Evolutionary conservation across 768 basidiomycete species (phyloP).

Genomic region (Leccinum rimulosum): DNA sequence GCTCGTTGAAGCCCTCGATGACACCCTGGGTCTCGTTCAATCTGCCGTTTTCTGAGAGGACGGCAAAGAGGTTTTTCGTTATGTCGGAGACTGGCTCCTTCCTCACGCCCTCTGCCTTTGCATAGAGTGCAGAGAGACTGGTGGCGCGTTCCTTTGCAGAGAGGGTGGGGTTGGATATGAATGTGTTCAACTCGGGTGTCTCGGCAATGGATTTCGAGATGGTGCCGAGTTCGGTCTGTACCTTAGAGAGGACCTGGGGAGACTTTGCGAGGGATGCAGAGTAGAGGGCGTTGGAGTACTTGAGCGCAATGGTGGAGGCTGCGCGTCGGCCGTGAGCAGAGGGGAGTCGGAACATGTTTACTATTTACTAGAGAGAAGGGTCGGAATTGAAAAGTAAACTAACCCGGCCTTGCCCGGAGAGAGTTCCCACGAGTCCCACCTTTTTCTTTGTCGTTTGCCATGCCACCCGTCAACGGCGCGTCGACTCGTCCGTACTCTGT

Average conservation of each 20-base stretch:
- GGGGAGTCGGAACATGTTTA: conserved; percentile 53
- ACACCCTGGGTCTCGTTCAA: conserved; percentile 81
- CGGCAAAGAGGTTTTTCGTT: conserved; percentile 87
- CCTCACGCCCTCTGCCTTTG: conserved; percentile 65
- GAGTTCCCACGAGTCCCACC: conserved; percentile 5
- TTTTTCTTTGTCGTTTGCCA: conserved; percentile 7
- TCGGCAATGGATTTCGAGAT: conserved; percentile 70
- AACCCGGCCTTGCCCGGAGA: conserved; percentile 11
- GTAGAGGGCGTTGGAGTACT: conserved; percentile 83
- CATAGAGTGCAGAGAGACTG: conserved; percentile 66
- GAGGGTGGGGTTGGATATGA: conserved; percentile 90
- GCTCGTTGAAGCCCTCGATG: conserved; percentile 87
- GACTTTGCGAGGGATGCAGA: conserved; percentile 82
- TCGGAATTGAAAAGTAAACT: conserved; percentile 2
- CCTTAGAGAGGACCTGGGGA: conserved; percentile 75
- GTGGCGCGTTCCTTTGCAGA: conserved; percentile 70
- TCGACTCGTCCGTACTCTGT: conserved; percentile 40
- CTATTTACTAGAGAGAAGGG: conserved; percentile 19
- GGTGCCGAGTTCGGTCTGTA: conserved; percentile 77
- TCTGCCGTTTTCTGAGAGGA: conserved; percentile 93
- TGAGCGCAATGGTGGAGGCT: conserved; percentile 73
- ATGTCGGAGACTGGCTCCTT: conserved; percentile 80
- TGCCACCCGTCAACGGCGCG: conserved; percentile 32
- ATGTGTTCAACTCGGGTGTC: conserved; percentile 60
- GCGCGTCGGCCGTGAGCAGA: conserved; percentile 54